Percentiles rank a stretch among this genome's conserved stretches.
Conservation (phyloP, 371 early-diverging fungal species). For the Rhizopus delemar region DNA sequence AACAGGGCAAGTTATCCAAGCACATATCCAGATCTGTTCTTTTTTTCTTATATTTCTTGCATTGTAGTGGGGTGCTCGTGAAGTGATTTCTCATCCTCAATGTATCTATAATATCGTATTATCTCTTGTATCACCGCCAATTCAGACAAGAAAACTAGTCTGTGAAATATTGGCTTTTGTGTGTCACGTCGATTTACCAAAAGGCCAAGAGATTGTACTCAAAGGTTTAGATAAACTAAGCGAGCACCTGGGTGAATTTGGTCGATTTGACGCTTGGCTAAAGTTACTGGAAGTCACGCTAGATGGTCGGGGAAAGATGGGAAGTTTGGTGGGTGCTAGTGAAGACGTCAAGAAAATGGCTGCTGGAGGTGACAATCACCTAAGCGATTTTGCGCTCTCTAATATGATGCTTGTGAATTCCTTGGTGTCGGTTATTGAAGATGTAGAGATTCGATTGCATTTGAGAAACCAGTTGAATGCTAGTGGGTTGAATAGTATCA, state of each 20-base stretch:
- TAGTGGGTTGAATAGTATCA: conserved; percentile 68
- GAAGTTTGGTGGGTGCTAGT: conserved; percentile 79
- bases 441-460: conserved; percentile 76
- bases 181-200: conserved; percentile 79
- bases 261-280: conserved; percentile 83
- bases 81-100: conserved; percentile 71
- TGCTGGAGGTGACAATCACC: conserved; percentile 65
- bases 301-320: conserved; percentile 80
- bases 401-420: conserved; percentile 86
- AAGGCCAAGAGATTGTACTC: conserved; percentile 79
- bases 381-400: conserved; percentile 79
- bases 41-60: not conserved
- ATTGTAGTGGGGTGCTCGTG: conserved; percentile 77
- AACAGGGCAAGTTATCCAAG: conserved; percentile 50
- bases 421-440: conserved; percentile 74
- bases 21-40: not conserved
- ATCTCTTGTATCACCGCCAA: conserved; percentile 77
- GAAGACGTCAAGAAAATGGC: conserved; percentile 71
- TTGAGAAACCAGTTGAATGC: conserved; percentile 76
- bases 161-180: conserved; percentile 82
- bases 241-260: conserved; percentile 59
- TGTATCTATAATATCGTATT: conserved; percentile 74
- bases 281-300: conserved; percentile 73
- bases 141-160: conserved; percentile 76
- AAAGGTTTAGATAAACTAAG: conserved; percentile 68